Evolutionary conservation across 345 rosid species (phyloP), one percentile per base, ranked within the genome.

Genomic region (Eucalyptus paniculata): DNA sequence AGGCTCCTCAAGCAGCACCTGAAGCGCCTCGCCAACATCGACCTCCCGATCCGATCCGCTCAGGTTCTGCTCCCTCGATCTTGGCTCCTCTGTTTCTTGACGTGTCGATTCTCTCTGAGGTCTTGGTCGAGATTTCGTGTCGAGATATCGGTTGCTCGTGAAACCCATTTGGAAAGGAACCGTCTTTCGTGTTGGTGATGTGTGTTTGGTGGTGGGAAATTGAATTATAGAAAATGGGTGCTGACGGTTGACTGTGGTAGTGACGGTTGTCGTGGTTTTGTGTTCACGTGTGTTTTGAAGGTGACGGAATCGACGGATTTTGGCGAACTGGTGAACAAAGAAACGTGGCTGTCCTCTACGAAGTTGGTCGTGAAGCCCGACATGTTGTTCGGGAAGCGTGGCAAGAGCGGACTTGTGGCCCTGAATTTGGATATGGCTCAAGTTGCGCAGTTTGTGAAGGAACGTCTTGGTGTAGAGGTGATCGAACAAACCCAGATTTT

Each of bases 361-460:
- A 94, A 93, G 92, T 92, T 98, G 91, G 99, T 97, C 88, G 99
- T 97, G 90, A 98, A 98, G 92, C 99, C 99, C 8, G 99, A 98
- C 89, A 98, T 97, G 99, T 90, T 98, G 62, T 98, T 98, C 86
- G 99, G 99, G 37, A 97, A 97, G 90, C 98, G 99, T 40, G 99
- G 99, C 86, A 98, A 98, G 94, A 96, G 99, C 86, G 99, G 99
- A 19, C 93, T 98, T 91, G 99, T 97, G 23, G 97, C 99, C 51
- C 93, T 98, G 77, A 97, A 97, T 93, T 91, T 98, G 82, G 99
- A 98, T 93, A 94, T 98, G 90, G 99, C 99, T 92, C 95, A 98
- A 92, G 99, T 98, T 90, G 96, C 97, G 88, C 98, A 94, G 83
- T 98, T 98, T 88, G 99, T 98, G 83, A 98, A 98, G 92, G 93